A percentile compares a stretch with the other conserved stretches of the same genome.
Conservation (phyloP, 176 grass and related monocot genomes). For the Tillandsia leiboldiana region DNA sequence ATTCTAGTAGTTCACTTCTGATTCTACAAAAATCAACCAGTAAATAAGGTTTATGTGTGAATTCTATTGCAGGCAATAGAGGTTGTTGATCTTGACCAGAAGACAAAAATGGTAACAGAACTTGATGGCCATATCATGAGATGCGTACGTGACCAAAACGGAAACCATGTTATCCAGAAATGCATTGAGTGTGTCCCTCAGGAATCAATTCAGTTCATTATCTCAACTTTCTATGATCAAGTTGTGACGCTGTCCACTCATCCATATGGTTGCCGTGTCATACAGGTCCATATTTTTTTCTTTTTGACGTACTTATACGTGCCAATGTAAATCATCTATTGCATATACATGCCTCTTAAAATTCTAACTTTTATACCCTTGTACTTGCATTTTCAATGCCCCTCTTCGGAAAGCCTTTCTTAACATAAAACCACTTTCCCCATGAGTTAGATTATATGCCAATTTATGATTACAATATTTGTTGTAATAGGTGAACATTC, state of each 20-base stretch:
- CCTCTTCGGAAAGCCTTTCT: no score
- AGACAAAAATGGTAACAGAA: constrained; percentile 83
- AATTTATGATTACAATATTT: no score
- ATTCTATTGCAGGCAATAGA: constrained; percentile 65
- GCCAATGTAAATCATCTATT: neutral
- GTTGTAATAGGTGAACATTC: no score
- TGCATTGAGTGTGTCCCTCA: constrained; percentile 90
- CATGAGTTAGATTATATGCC: no score
- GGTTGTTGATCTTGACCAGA: constrained; percentile 84
- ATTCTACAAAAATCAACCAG: neutral
- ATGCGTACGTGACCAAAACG: constrained; percentile 95
- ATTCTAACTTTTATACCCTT: neutral
- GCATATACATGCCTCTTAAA: neutral
- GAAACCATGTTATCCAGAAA: constrained; percentile 97
- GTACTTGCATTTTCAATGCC: neutral
- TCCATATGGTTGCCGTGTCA: constrained; percentile 86
- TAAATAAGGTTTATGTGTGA: constrained; percentile 1
- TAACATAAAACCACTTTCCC: no score
- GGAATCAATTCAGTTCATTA: constrained; percentile 73
- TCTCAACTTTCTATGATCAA: constrained; percentile 83
- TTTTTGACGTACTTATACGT: constrained; percentile 9
- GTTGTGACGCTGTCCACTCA: constrained; percentile 86
- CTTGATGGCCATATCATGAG: constrained; percentile 80
- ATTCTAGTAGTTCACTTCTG: no score
- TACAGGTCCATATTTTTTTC: constrained; percentile 42